Evolutionary conservation across 768 basidiomycete genomes (phyloP).

Genomic region (Calvatia gigantea): DNA sequence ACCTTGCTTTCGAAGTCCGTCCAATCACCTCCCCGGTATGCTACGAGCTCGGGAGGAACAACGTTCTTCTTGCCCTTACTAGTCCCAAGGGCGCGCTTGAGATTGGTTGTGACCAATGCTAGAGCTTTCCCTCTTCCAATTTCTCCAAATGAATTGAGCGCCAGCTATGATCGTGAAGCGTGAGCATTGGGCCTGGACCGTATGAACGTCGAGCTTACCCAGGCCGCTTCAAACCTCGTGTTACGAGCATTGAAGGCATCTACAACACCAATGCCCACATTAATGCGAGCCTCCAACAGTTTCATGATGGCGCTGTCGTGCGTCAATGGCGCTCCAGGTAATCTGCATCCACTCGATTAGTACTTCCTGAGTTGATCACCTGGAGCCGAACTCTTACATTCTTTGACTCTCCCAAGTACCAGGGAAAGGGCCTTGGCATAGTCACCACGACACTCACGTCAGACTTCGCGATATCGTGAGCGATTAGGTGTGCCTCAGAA

Average conservation of each 20-base stretch:
- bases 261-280: conserved; percentile 55
- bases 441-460: conserved; percentile 71
- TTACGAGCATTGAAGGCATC: conserved; percentile 66
- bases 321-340: conserved; percentile 69
- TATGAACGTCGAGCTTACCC: conserved; percentile 31
- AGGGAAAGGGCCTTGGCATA: conserved; percentile 61
- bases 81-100: conserved; percentile 41
- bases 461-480: conserved; percentile 55
- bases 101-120: conserved; percentile 37
- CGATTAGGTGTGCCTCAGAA: conserved; percentile 60
- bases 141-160: conserved; percentile 31
- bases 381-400: conserved; percentile 38
- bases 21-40: conserved; percentile 33
- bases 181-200: conserved; percentile 28
- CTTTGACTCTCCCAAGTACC: conserved; percentile 60
- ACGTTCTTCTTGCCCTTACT: conserved; percentile 1
- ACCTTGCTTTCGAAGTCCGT: conserved; percentile 44
- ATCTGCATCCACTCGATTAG: conserved; percentile 26
- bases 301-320: conserved; percentile 49
- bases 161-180: conserved; percentile 18
- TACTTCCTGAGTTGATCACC: background rate
- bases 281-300: conserved; percentile 58
- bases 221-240: conserved; percentile 61
- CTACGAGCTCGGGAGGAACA: conserved; percentile 33
- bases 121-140: conserved; percentile 36